These are phyloP conservation scores for Coniochaeta ligniaria DNA, from an alignment of 2,329 filamentous ascomycete genomes.

Conservation along the genomic window DNA sequence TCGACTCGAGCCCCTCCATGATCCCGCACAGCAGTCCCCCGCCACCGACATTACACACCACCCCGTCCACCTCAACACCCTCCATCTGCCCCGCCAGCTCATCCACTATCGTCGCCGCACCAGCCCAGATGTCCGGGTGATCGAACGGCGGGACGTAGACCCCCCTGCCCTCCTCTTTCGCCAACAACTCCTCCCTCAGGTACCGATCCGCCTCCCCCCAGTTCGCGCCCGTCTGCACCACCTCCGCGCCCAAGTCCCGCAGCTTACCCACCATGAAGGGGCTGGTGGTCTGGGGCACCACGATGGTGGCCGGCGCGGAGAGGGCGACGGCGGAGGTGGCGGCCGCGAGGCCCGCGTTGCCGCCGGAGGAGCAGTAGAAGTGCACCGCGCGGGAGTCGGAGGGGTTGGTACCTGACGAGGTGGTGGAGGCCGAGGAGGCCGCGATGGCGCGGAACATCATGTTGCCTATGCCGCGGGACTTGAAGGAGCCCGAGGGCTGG, in stretches of 20 bases:
- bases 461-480: slow-evolving; percentile 69
- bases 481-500: slow-evolving; percentile 79
- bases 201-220: slow-evolving; percentile 65
- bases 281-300: slow-evolving; percentile 60
- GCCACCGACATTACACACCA: slow-evolving; percentile 65
- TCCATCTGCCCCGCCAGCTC: slow-evolving; percentile 29
- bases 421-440: slow-evolving; percentile 1
- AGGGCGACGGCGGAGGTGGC: slow-evolving; percentile 62
- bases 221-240: slow-evolving; percentile 58
- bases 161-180: slow-evolving; percentile 5
- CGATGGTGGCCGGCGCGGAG: slow-evolving; percentile 58
- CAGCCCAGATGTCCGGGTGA: slow-evolving; percentile 59
- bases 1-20: slow-evolving; percentile 49
- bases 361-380: slow-evolving; percentile 69
- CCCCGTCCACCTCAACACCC: slow-evolving; percentile 40
- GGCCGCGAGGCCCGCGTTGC: slow-evolving; percentile 74
- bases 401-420: slow-evolving; percentile 27
- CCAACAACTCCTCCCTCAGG: slow-evolving; percentile 49
- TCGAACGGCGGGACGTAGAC: slow-evolving; percentile 64
- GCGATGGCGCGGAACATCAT: slow-evolving; percentile 48
- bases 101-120: slow-evolving; percentile 49
- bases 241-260: slow-evolving; percentile 53
- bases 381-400: slow-evolving; percentile 34
- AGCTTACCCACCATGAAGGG: slow-evolving; percentile 63
- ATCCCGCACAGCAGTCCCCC: slow-evolving; percentile 66